A percentile compares a stretch with the other conserved stretches of the same genome.
These are phyloP conservation scores for Nicotiana obtusifolia DNA, from an alignment of 257 asterid species.

Conservation along the genomic window DNA sequence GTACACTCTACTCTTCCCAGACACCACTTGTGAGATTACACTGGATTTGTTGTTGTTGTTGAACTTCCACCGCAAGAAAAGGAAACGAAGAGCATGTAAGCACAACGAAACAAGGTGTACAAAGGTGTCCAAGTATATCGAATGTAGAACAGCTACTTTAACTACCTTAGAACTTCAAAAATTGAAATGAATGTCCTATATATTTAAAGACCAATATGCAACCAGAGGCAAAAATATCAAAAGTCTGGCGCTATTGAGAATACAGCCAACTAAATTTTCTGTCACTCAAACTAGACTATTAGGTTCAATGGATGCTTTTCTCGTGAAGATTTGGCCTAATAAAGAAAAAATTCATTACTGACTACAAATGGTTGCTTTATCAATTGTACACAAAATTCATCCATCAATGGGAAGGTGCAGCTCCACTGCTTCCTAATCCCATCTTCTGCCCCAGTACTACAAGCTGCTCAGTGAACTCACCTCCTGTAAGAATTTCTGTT, in stretches of 20 bases:
- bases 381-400: neutral
- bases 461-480: constrained; percentile 90
- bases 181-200: neutral
- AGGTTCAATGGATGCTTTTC: neutral
- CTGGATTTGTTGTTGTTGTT: too few relatives aligned
- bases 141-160: neutral
- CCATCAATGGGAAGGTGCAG: constrained; percentile 17
- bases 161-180: neutral
- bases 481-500: constrained; percentile 88
- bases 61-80: too few relatives aligned
- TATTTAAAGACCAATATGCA: neutral
- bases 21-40: too few relatives aligned
- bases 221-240: neutral
- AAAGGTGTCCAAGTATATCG: neutral
- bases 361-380: neutral
- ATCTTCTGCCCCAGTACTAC: constrained; percentile 63
- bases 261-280: neutral
- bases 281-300: neutral
- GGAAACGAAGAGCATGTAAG: neutral
- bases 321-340: neutral
- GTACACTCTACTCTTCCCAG: too few relatives aligned
- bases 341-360: neutral
- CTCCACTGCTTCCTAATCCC: constrained; percentile 56
- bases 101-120: neutral
- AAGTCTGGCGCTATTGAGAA: neutral